phyloP scores from a whole-genome alignment of 495 filamentous ascomycete species.

The Sordaria brevicollis region DNA sequence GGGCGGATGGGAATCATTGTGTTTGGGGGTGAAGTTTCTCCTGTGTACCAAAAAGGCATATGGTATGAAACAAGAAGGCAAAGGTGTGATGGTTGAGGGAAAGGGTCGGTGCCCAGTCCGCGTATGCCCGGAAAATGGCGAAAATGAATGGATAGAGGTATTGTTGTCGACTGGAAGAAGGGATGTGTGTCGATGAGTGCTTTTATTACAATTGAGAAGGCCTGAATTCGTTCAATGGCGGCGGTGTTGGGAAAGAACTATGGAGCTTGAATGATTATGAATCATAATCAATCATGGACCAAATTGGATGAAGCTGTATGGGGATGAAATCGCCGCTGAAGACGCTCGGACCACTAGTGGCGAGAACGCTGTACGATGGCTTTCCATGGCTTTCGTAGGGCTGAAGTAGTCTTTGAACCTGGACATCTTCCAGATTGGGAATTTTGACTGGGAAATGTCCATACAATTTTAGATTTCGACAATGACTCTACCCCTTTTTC shows the following conservation, averaged over 20 bases:
- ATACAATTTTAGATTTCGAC: too few relatives aligned
- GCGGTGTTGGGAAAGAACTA: background rate
- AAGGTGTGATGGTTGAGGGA: background rate
- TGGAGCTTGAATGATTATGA: background rate
- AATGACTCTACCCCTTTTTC: too few relatives aligned
- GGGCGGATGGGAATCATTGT: slow-evolving; percentile 22
- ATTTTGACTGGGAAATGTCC: too few relatives aligned
- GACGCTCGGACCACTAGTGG: background rate
- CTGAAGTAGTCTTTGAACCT: background rate
- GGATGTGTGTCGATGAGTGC: background rate
- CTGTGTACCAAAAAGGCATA: too few relatives aligned
- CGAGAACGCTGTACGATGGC: background rate
- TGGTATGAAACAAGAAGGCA: too few relatives aligned
- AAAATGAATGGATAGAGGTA: background rate
- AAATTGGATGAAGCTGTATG: background rate
- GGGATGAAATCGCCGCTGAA: background rate
- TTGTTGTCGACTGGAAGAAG: background rate
- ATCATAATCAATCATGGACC: background rate
- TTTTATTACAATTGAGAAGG: background rate
- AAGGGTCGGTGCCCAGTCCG: background rate
- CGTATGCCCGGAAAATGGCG: background rate
- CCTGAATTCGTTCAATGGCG: background rate
- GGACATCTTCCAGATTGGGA: too few relatives aligned
- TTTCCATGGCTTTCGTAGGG: background rate
- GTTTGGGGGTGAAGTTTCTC: too few relatives aligned